Base-by-base conservation (phyloP, 2,329 filamentous ascomycete genomes). In the Monilinia laxa region DNA sequence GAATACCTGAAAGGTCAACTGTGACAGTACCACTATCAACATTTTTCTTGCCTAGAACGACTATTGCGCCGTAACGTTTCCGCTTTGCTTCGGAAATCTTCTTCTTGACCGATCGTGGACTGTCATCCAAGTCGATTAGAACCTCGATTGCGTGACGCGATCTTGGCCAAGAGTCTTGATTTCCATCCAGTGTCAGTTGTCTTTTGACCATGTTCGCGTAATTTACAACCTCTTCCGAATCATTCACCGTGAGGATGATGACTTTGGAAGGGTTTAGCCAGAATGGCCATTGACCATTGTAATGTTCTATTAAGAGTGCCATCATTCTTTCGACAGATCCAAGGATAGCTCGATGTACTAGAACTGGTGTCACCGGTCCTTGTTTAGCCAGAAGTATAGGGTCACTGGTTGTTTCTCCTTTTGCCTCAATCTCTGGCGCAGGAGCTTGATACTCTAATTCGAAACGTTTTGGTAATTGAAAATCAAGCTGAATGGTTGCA, bases 401-500 rank as follows among this genome's bases (percentile, higher is more conserved):
- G 67, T 87, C 82, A 0, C 78, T 77, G 1, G 84, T 84, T 1
- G 78, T 81, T 74, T 82, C 77, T 72, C 56, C 85, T 81, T 66
- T 81, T 31, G 81, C 79, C 73, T 90, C 87, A 23, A 83, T 75
- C 70, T 88, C 86, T 0, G 88, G 86, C 0, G 87, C 86, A 0
- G 89, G 88, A 1, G 88, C 87, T 73, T 86, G 82, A 74, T 96
- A 96, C 73, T 88, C 84, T 47, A 96, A 80, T 56, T 86, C 86
- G 75, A 96, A 96, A 16, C 92, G 86, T 75, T 91, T 90, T 1
- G 92, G 92, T 2, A 96, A 82, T 78, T 96, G 93, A 76, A 96
- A 96, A 76, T 96, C 92, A 38, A 96, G 85, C 80, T 96, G 92
- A 62, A 96, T 89, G 0, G 92, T 96, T 3, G 92, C 93, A 3